These are phyloP conservation scores for Phylloporus sp. DNA, from an alignment of 1,284 basidiomycete species.

Conservation along the genomic window DNA sequence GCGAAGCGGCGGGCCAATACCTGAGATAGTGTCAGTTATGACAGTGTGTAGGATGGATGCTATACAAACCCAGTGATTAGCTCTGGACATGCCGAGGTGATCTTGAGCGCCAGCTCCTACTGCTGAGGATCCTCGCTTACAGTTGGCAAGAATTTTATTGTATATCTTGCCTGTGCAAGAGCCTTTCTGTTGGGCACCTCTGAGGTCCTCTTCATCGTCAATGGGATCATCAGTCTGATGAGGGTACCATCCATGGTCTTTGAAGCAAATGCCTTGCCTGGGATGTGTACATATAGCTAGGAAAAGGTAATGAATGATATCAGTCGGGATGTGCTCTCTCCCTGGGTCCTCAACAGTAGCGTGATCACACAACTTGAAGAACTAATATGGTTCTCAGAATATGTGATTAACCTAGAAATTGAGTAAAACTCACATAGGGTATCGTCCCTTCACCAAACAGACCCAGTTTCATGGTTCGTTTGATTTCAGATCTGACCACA, in stretches of 20 bases:
- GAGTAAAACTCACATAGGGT: slow-evolving; percentile 51
- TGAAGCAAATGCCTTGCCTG: slow-evolving; percentile 87
- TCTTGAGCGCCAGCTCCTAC: slow-evolving; percentile 82
- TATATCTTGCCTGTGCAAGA: slow-evolving; percentile 58
- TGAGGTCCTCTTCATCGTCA: slow-evolving; percentile 26
- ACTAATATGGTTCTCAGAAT: slow-evolving; percentile 41
- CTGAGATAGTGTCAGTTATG: slow-evolving; percentile 40
- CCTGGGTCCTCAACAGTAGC: slow-evolving; percentile 52
- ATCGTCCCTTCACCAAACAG: slow-evolving; percentile 69
- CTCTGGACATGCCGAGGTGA: slow-evolving; percentile 84
- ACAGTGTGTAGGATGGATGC: background rate
- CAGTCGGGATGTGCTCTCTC: slow-evolving; percentile 67
- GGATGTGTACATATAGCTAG: slow-evolving; percentile 86
- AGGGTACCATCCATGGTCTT: slow-evolving; percentile 90
- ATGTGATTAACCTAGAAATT: background rate
- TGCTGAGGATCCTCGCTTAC: slow-evolving; percentile 87
- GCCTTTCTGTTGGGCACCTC: slow-evolving; percentile 33
- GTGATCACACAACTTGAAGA: slow-evolving; percentile 72
- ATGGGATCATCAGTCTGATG: slow-evolving; percentile 49
- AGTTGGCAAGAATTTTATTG: slow-evolving; percentile 84
- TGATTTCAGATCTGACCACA: slow-evolving; percentile 73
- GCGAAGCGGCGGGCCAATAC: slow-evolving; percentile 75
- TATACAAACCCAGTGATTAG: slow-evolving; percentile 73
- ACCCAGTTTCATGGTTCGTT: slow-evolving; percentile 66
- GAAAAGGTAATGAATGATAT: slow-evolving; percentile 87